Base-by-base conservation (phyloP, 768 basidiomycete genomes). In the Kwoniella botswanensis region DNA sequence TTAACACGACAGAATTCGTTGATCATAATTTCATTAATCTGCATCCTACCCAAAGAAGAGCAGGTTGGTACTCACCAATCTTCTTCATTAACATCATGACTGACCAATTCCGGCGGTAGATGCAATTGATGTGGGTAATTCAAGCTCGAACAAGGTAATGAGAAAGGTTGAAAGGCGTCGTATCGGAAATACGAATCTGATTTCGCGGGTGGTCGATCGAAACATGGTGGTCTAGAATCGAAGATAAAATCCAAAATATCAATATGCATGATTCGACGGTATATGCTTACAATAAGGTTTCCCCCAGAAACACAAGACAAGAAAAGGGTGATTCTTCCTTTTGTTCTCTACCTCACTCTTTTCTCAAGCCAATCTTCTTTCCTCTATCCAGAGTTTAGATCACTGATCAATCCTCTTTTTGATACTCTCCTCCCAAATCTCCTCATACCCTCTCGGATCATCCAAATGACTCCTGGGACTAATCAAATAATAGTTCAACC, bases 71-170 rank as follows among this genome's bases (percentile, higher is more conserved):
- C 29, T 68, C 66, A 81, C 79, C 79, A 81, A 44, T 81, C 79
- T 17, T 74, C 74, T 55, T 76, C 71, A 11, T 35, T 59, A 15
- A 81, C 79, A 71, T 79, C 79, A 56, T 81, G 79, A 21, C 66
- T 67, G 41, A 75, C 73, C 21, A 81, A 53, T 60, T 79, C 77
- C 0, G 78, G 61, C 4, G 79, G 78, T 11, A 77, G 52, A 42
- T 79, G 76, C 22, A 81, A 64, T 64, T 76, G 73, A 72, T 76
- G 76, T 12, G 76, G 70, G 42, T 71, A 67, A 42, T 81, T 79
- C 71, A 81, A 56, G 35, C 66, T 71, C 4, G 24, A 55, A 13
- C 78, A 70, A 59, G 72, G 73, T 22, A 81, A 57, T 7, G 72
- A 74, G 55, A 81, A 81, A 4, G 79, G 63, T 41, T 77, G 76